Conservation (phyloP, 2,329 filamentous ascomycete genomes). For the Microcera coccophila region DNA sequence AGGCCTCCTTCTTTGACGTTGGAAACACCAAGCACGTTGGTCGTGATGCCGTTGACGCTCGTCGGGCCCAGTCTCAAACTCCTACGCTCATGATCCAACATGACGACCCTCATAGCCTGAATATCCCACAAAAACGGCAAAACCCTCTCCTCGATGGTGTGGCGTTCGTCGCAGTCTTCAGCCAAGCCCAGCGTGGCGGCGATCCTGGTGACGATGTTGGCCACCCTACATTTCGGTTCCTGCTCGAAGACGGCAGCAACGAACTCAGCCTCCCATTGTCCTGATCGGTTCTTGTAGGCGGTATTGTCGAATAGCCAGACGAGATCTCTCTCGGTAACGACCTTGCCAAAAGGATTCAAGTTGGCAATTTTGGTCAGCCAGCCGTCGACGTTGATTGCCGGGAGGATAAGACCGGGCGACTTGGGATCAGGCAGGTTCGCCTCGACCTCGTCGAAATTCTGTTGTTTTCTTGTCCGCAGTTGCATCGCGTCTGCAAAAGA, state of each 20-base stretch:
- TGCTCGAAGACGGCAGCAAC: slow-evolving; percentile 77
- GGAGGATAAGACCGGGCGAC: slow-evolving; percentile 27
- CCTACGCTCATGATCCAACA: slow-evolving; percentile 53
- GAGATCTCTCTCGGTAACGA: slow-evolving; percentile 61
- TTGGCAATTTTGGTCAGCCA: slow-evolving; percentile 48
- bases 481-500: slow-evolving; percentile 44
- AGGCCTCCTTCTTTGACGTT: slow-evolving; percentile 42
- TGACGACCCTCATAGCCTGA: slow-evolving; percentile 64
- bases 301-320: slow-evolving; percentile 93
- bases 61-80: slow-evolving; percentile 63
- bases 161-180: slow-evolving; percentile 54
- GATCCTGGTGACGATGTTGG: slow-evolving; percentile 66
- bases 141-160: slow-evolving; percentile 63
- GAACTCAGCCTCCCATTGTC: slow-evolving; percentile 75
- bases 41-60: slow-evolving; percentile 67
- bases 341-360: slow-evolving; percentile 55
- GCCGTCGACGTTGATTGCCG: slow-evolving; percentile 21
- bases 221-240: slow-evolving; percentile 62
- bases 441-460: slow-evolving; percentile 50
- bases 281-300: slow-evolving; percentile 57
- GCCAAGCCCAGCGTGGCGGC: slow-evolving; percentile 65
- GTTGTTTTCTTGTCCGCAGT: slow-evolving; percentile 45
- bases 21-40: slow-evolving; percentile 55
- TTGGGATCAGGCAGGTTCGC: slow-evolving; percentile 40
- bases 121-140: slow-evolving; percentile 76